These are phyloP conservation scores for Euphorbia lathyris DNA, from an alignment of 345 rosid genomes.

Conservation along the genomic window DNA sequence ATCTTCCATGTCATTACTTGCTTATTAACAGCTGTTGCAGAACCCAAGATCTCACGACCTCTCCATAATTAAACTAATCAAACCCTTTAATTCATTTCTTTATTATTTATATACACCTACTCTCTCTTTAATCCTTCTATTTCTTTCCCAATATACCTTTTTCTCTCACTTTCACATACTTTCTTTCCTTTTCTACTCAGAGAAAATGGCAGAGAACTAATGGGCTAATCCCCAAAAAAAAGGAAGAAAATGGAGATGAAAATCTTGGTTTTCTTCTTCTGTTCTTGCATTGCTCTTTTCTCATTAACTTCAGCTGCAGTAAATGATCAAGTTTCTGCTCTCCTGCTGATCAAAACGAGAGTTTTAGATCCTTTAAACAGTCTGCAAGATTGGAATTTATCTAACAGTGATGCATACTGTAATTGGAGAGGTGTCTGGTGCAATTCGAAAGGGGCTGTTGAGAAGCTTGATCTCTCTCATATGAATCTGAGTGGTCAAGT, in stretches of 20 bases:
- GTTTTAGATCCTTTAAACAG: constrained; percentile 57
- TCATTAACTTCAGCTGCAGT: constrained; percentile 39
- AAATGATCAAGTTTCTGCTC: constrained; percentile 44
- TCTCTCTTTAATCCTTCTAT: constrained; percentile 36
- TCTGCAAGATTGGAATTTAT: constrained; percentile 67
- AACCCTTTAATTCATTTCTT: constrained; percentile 2
- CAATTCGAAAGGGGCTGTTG: constrained; percentile 59
- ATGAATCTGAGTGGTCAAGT: constrained; percentile 73
- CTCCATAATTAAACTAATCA: constrained; percentile 30
- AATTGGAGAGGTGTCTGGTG: constrained; percentile 87
- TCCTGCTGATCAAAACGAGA: constrained; percentile 53
- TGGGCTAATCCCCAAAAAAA: constrained; percentile 16
- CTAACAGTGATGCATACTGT: constrained; percentile 46
- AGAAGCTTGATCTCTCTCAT: constrained; percentile 66
- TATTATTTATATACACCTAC: constrained; percentile 25
- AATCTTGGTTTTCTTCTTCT: constrained; percentile 38
- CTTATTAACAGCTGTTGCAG: constrained; percentile 47
- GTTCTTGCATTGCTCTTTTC: constrained; percentile 39
- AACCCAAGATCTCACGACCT: constrained; percentile 53
- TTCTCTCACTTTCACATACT: not conserved
- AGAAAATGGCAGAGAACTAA: constrained; percentile 37
- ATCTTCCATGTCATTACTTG: constrained; percentile 35
- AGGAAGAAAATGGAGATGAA: constrained; percentile 32
- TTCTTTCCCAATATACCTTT: constrained; percentile 15
- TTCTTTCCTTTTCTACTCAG: not conserved